Evolutionary conservation across 768 basidiomycete genomes (phyloP).

Genomic region (Bullera alba): DNA sequence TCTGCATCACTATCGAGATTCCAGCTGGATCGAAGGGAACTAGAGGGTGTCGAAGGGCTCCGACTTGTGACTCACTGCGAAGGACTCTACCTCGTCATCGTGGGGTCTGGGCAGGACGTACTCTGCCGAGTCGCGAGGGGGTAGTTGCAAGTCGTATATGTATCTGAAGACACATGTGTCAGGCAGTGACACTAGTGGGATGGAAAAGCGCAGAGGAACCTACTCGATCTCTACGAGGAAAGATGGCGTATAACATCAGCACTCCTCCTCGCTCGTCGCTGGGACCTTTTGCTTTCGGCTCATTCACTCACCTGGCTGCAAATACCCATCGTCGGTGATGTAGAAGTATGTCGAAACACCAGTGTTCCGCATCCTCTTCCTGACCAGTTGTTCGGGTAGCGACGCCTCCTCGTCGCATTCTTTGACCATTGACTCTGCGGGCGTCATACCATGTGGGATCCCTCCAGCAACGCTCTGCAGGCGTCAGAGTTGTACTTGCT

Average conservation of each 20-base stretch:
- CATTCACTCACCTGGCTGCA: conserved; percentile 50
- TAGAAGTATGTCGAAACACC: conserved; percentile 79
- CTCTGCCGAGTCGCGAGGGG: conserved; percentile 45
- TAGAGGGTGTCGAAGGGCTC: no score
- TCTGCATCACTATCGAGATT: neutral
- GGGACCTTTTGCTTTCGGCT: neutral
- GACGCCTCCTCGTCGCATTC: conserved; percentile 93
- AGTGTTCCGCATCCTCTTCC: conserved; percentile 54
- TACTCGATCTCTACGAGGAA: conserved; percentile 77
- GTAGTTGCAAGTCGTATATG: conserved; percentile 73
- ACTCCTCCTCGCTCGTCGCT: neutral
- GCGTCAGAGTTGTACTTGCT: conserved; percentile 23
- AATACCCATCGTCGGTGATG: conserved; percentile 63
- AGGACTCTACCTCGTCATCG: conserved; percentile 91
- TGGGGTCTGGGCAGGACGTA: conserved; percentile 62
- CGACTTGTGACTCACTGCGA: conserved; percentile 57
- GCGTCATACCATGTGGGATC: conserved; percentile 68
- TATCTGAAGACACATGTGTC: conserved; percentile 52
- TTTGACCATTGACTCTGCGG: conserved; percentile 72
- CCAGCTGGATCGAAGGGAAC: no score
- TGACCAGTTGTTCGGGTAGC: conserved; percentile 60
- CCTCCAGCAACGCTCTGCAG: conserved; percentile 68
- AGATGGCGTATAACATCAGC: neutral
- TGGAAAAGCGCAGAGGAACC: conserved; percentile 33
- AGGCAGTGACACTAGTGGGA: neutral